phyloP scores from a whole-genome alignment of 2,329 filamentous ascomycete species.

The Pyrenochaeta sp. region DNA sequence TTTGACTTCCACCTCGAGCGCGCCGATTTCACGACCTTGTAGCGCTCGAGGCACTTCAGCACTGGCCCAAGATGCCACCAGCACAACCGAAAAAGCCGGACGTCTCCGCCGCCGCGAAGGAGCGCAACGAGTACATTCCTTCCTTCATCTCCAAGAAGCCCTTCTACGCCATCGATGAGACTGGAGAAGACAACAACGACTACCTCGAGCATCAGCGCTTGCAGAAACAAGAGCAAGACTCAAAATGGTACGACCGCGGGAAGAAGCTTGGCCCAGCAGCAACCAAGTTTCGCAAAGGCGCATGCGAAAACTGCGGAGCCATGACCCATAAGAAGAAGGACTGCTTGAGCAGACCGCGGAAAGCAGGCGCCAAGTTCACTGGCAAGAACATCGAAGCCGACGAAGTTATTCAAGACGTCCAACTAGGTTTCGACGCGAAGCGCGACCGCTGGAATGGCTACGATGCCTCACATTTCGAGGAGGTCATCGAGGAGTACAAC shows the following conservation, averaged over 20 bases:
- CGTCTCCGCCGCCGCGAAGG: constrained; percentile 70
- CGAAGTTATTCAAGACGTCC: constrained; percentile 83
- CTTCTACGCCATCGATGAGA: constrained; percentile 88
- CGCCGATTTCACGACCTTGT: constrained; percentile 3
- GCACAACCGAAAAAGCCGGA: constrained; percentile 60
- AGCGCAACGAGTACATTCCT: constrained; percentile 97
- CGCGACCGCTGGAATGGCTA: constrained; percentile 99
- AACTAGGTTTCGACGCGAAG: constrained; percentile 95
- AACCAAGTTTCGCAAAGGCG: constrained; percentile 97
- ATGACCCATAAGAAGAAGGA: constrained; percentile 98
- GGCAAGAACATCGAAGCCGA: constrained; percentile 94
- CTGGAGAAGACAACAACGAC: constrained; percentile 71
- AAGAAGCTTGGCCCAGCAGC: constrained; percentile 85
- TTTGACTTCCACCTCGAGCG: constrained; percentile 10
- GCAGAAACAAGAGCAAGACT: constrained; percentile 72
- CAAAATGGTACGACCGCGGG: constrained; percentile 93
- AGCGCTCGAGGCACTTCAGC: constrained; percentile 3
- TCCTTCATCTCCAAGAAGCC: constrained; percentile 98
- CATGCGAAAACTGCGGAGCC: constrained; percentile 97
- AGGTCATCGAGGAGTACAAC: constrained; percentile 89
- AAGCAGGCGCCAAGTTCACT: constrained; percentile 89
- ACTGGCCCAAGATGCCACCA: constrained; percentile 54
- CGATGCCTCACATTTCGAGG: constrained; percentile 83
- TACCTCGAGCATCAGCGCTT: constrained; percentile 97
- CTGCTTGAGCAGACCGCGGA: constrained; percentile 86